Percentiles rank a stretch among this genome's conserved stretches.
phyloP scores from a whole-genome alignment of 306 rosid species.

The Trichosanthes truncata region DNA sequence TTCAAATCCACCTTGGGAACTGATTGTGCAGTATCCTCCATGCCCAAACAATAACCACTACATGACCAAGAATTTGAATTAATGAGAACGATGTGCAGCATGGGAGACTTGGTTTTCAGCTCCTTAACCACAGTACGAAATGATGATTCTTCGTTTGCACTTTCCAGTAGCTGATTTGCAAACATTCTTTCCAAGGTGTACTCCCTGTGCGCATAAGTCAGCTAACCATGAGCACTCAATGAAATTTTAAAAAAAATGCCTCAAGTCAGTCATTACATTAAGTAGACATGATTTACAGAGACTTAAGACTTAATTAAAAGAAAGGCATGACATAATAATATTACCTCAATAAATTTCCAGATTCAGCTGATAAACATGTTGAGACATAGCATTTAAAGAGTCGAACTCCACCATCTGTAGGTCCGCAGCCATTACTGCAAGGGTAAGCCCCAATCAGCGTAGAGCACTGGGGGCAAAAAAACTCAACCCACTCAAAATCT shows the following conservation, averaged over 20 bases:
- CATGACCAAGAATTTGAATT: slow-evolving; percentile 70
- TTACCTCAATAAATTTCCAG: slow-evolving; percentile 65
- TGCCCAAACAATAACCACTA: slow-evolving; percentile 38
- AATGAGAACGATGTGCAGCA: slow-evolving; percentile 56
- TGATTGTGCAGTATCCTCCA: slow-evolving; percentile 21
- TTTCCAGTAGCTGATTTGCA: slow-evolving; percentile 56
- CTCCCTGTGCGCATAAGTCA: slow-evolving; percentile 34
- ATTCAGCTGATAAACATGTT: slow-evolving; percentile 38
- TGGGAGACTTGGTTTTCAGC: slow-evolving; percentile 45
- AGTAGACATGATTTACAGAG: not conserved
- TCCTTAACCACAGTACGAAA: slow-evolving; percentile 76
- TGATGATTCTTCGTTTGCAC: slow-evolving; percentile 69
- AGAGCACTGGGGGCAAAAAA: slow-evolving; percentile 62
- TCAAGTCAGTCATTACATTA: not conserved
- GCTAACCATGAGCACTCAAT: not conserved
- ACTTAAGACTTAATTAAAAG: not conserved
- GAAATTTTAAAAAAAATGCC: not conserved
- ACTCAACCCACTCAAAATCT: slow-evolving; percentile 78
- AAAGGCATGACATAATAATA: slow-evolving; percentile 6
- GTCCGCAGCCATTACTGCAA: slow-evolving; percentile 34
- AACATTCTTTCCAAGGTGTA: slow-evolving; percentile 74
- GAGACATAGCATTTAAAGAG: slow-evolving; percentile 71
- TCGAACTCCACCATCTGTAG: slow-evolving; percentile 80
- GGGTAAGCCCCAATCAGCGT: slow-evolving; percentile 86
- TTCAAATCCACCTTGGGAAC: slow-evolving; percentile 38